Evolutionary conservation across 2,329 filamentous ascomycete species (phyloP).

Genomic region (Pseudopyricularia cyperi): DNA sequence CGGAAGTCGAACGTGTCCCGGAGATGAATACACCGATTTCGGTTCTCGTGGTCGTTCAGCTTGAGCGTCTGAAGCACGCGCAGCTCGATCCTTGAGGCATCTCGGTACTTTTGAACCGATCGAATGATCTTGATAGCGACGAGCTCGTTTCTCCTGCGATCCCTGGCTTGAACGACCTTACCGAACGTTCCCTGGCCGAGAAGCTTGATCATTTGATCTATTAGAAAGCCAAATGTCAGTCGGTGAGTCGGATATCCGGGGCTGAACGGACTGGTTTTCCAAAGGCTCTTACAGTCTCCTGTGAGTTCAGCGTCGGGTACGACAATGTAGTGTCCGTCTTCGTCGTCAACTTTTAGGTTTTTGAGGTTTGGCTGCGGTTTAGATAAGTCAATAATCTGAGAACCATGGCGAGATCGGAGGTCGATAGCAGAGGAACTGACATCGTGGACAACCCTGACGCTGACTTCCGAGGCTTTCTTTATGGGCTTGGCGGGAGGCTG

Average conservation of each 20-base stretch:
- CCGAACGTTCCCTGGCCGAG: conserved; percentile 96
- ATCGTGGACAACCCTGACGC: conserved; percentile 48
- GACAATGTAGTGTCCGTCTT: conserved; percentile 95
- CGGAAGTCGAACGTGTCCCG: conserved; percentile 95
- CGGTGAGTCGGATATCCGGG: conserved; percentile 5
- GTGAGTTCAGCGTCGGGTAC: conserved; percentile 76
- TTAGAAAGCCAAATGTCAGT: not conserved
- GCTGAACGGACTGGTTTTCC: conserved; percentile 6
- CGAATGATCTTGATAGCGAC: conserved; percentile 98
- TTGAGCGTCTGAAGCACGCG: conserved; percentile 84
- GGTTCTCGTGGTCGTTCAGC: conserved; percentile 80
- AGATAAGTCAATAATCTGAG: conserved; percentile 6
- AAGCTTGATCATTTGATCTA: conserved; percentile 78
- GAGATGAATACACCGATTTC: conserved; percentile 93
- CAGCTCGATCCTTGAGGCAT: conserved; percentile 88
- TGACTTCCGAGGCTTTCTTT: conserved; percentile 76
- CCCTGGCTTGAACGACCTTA: conserved; percentile 89
- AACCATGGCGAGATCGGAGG: not conserved
- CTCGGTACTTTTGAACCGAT: conserved; percentile 95
- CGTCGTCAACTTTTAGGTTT: conserved; percentile 75
- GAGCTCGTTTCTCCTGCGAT: conserved; percentile 59
- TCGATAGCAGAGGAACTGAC: conserved; percentile 27
- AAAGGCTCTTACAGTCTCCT: conserved; percentile 63
- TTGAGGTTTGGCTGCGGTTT: conserved; percentile 27
- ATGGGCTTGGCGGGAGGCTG: conserved; percentile 77